Percentiles rank a stretch among this genome's conserved stretches.
These are phyloP conservation scores for Neofusicoccum cordaticola DNA, from an alignment of 2,329 filamentous ascomycete genomes.

Conservation along the genomic window DNA sequence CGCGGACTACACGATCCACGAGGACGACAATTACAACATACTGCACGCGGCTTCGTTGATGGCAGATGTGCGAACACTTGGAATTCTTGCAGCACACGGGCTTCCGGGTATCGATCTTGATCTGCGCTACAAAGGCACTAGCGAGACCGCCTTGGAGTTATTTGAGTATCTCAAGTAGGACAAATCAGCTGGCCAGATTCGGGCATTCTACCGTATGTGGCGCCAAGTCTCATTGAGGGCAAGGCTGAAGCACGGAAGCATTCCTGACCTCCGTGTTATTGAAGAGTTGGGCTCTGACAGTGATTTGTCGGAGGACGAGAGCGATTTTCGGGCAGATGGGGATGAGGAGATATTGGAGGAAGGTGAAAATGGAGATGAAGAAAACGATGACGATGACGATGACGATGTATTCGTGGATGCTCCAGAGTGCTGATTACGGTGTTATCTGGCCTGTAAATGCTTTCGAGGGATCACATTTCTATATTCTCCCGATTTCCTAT, in stretches of 20 bases:
- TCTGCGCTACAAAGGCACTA: background rate
- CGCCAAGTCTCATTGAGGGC: background rate
- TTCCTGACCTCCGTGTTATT: background rate
- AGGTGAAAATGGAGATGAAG: background rate
- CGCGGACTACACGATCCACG: background rate
- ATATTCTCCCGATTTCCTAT: too few species aligned
- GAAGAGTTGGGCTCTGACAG: background rate
- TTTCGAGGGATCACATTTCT: too few species aligned
- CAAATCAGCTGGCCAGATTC: background rate
- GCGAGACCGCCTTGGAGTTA: background rate
- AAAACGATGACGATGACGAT: too few species aligned
- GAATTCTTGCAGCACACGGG: background rate
- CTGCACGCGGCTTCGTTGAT: background rate
- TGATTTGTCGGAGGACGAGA: background rate
- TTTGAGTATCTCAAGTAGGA: background rate
- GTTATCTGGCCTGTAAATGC: too few species aligned
- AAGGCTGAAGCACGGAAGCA: background rate
- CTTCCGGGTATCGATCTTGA: background rate
- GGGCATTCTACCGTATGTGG: background rate
- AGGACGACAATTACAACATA: background rate
- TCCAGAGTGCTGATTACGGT: background rate
- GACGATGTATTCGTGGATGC: background rate
- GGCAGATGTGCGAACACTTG: background rate
- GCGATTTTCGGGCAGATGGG: too few species aligned
- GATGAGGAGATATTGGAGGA: background rate